Conservation (phyloP, 2,329 filamentous ascomycete species). For the Diaporthe sp. region DNA sequence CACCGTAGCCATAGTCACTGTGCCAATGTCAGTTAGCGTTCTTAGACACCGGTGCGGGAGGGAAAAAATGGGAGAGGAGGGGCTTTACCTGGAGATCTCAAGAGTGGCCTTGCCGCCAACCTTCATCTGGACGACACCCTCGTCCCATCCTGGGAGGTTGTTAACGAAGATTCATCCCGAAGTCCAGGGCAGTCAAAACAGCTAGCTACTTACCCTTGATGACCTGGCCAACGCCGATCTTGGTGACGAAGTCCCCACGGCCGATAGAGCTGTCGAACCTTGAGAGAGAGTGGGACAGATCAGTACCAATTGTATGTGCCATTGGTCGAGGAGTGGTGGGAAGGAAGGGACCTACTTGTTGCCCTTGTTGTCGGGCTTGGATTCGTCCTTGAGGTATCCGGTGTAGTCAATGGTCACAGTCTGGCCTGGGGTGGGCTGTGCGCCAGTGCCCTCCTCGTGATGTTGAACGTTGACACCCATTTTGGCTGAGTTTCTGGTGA, state of each 20-base stretch:
- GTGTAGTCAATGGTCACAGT: slow-evolving; percentile 91
- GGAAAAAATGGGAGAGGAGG: too few relatives aligned
- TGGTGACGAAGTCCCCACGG: slow-evolving; percentile 79
- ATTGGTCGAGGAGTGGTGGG: slow-evolving; percentile 3
- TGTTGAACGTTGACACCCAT: slow-evolving; percentile 83
- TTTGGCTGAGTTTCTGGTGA: slow-evolving; percentile 45
- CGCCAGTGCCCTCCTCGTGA: slow-evolving; percentile 70
- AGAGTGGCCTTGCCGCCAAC: slow-evolving; percentile 91
- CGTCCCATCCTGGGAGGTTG: slow-evolving; percentile 76
- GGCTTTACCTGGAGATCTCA: slow-evolving; percentile 80
- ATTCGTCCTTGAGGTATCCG: slow-evolving; percentile 82
- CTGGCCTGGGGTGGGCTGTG: slow-evolving; percentile 75
- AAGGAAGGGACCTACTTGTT: slow-evolving; percentile 68
- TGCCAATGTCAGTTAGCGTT: slow-evolving; percentile 8
- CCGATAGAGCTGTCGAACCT: slow-evolving; percentile 93
- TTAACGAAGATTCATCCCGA: slow-evolving; percentile 30
- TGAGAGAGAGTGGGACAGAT: slow-evolving; percentile 40
- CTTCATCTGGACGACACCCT: slow-evolving; percentile 88
- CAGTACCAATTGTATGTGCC: slow-evolving; percentile 39
- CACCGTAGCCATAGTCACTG: slow-evolving; percentile 76
- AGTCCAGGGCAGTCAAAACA: not conserved
- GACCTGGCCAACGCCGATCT: slow-evolving; percentile 86
- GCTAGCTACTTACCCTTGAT: slow-evolving; percentile 78
- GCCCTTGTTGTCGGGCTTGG: slow-evolving; percentile 74
- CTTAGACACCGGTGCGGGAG: not conserved